Evolutionary conservation across 768 basidiomycete species (phyloP), one percentile per base, ranked within the genome.

Genomic region (Hortiboletus flavorubellus): DNA sequence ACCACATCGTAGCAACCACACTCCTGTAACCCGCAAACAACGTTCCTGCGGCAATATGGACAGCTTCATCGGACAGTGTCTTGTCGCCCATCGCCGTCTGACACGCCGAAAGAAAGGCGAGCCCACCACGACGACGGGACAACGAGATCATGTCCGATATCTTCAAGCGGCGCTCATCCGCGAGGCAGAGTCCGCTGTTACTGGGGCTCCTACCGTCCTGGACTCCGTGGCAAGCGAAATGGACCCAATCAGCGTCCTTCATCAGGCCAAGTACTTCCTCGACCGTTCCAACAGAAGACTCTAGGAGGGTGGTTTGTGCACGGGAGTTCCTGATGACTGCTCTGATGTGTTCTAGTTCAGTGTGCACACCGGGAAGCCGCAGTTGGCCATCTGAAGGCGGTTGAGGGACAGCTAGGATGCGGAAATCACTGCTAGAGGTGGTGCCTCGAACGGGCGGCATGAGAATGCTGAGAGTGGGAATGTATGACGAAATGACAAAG

Each of bases 1-100:
- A 40, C 48, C 38, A 49, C 48, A 49, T 49, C 48, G 48, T 49
- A 3, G 26, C 48, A 6, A 49, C 10, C 6, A 39, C 48, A 3
- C 68, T 62, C 10, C 49, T 43, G 49, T 62, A 73, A 3, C 72
- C 72, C 1, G 61, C 65, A 29, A 65, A 54, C 39, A 75, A 55
- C 72, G 78, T 73, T 3, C 73, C 47, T 4, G 47, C 47, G 10
- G 47, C 23, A 16, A 49, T 39, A 30, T 49, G 47, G 15, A 39
- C 9, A 1, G 47, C 47, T 26, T 49, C 47, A 26, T 49, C 47
- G 5, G 35, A 38, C n/a, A 49, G 29, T 11, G n/a, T 43, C 31
- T 21, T n/a, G 14, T 52, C 51, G 1, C 51, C 43, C 51, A 35
- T 52, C 35, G 51, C 51, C 7, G 51, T 52, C 51, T 44, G 51